Evolutionary conservation across 179 eudicot species (phyloP), one percentile per base, ranked within the genome.

Genomic region (Nepenthes alata): DNA sequence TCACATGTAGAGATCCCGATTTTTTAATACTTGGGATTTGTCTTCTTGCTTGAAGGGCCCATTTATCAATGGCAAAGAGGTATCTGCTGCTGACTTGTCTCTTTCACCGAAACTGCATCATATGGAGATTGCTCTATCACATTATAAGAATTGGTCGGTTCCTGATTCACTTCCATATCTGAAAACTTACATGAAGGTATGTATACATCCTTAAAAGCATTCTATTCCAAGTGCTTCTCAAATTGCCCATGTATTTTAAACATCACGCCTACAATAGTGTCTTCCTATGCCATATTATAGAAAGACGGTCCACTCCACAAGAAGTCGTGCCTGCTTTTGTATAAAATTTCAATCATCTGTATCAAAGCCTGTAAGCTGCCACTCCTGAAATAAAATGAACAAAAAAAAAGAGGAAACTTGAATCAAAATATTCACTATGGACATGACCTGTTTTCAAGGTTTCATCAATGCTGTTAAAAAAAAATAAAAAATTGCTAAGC

Each of bases 71-170:
- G 98, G 98, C 47, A 74, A 84, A 47, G 68, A 60, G 53, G 65
- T 91, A 35, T 81, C 93, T 70, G 89, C 93, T 57, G 95, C 86
- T 1, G 98, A 91, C 72, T 78, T 91, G 69, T 70, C 96, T 15
- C 95, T 91, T 65, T 96, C 85, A 66, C 98, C 98, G 58, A 91
- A 91, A 81, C 86, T 91, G 62, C 86, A 89, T 72, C 98, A 91
- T 77, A 62, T 91, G 68, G 89, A 91, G 75, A 80, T 84, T 72
- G 79, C 93, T 50, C 59, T 91, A 73, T 85, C 84, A 63, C 88
- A 91, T 76, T 89, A 79, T 61, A 91, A 91, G 76, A 83, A 77
- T 35, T 91, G 98, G 98, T 83, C 89, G 0, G 77, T 91, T 65
- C 96, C 96, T 56, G 89, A 86, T 62, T 82, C 86, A 47, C 89